Base-by-base conservation (phyloP, 2,329 filamentous ascomycete species). In the Penicillium hesseltinei region DNA sequence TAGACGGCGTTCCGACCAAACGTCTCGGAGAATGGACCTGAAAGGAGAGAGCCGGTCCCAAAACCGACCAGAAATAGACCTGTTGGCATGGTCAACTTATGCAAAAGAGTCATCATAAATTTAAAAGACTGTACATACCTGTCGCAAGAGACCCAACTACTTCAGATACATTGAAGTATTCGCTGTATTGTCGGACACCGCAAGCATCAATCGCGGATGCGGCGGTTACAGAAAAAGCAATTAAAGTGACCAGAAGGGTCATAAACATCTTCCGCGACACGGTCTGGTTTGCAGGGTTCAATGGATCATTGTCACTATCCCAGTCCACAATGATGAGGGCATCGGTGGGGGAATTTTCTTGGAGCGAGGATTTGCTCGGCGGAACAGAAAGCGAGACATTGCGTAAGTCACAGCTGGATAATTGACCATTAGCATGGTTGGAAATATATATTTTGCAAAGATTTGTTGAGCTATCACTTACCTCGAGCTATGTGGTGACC, bases 121-220 rank as follows among this genome's bases (percentile, higher is more conserved):
- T 23, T 2, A 9, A 15, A 29, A 9, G 19, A n/a, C 4, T 25
- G n/a, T 29, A 46, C 53, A 27, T 56, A 66, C 73, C 75, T 36
- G 75, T 84, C 0, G 80, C 80, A 19, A 83, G 65, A n/a, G 77
- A 80, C 62, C 78, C 82, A 1, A 78, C 77, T 4, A 83, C 78
- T 38, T 81, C 72, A 17, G 76, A 77, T 0, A 83, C 81, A 0
- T 75, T 73, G 44, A 84, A 80, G 2, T 78, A 75, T 31, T 62
- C 61, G 1, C 77, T 74, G 0, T 80, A 80, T 57, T 80, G 75
- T 0, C 70, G 70, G 0, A 82, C 60, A 0, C 80, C 78, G 1
- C 74, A 74, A 1, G 80, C 79, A 55, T 85, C 82, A 39, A 85
- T 82, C 0, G 80, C 77, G 4, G 79, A 81, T 0, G 82, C 81